Conservation (phyloP, 768 basidiomycete species). For the Thelephora aurantiotincta region DNA sequence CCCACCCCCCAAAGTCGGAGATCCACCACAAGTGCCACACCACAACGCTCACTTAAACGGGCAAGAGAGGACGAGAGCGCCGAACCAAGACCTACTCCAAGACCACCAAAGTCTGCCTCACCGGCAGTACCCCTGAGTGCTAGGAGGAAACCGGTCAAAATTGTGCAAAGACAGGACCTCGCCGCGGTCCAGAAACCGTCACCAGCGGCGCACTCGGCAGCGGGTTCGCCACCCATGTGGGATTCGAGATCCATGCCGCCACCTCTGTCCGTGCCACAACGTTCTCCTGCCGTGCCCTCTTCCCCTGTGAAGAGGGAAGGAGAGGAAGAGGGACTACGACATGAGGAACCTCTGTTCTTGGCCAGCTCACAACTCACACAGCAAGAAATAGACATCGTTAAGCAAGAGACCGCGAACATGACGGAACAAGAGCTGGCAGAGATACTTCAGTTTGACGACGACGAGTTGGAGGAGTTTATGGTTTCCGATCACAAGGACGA, state of each 20-base stretch:
- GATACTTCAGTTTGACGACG: conserved; percentile 45
- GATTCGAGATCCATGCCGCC: conserved; percentile 24
- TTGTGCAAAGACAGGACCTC: conserved; percentile 23
- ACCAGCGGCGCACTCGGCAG: background rate
- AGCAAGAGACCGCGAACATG: conserved; percentile 59
- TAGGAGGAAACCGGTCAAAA: conserved; percentile 39
- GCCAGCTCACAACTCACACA: conserved; percentile 30
- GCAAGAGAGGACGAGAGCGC: too few species aligned
- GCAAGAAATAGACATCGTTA: conserved; percentile 38
- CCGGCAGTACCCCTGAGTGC: conserved; percentile 11
- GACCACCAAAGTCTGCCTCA: too few species aligned
- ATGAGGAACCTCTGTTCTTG: conserved; percentile 8
- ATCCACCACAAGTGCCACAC: conserved; percentile 2
- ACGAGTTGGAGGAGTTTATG: conserved; percentile 19
- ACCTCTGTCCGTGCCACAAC: conserved; percentile 14
- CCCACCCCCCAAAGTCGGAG: conserved; percentile 1
- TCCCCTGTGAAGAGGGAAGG: background rate
- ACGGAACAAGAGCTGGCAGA: conserved; percentile 42
- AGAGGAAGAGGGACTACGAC: background rate
- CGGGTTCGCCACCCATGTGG: background rate
- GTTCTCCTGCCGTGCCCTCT: conserved; percentile 5
- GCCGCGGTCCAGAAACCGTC: conserved; percentile 4
- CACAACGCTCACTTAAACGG: conserved; percentile 1
- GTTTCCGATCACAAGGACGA: conserved; percentile 12
- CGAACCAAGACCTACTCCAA: too few species aligned